A percentile compares a stretch with the other conserved stretches of the same genome.
Evolutionary conservation across 2,329 filamentous ascomycete genomes (phyloP).

Genomic region (Dactylellina haptotyla): DNA sequence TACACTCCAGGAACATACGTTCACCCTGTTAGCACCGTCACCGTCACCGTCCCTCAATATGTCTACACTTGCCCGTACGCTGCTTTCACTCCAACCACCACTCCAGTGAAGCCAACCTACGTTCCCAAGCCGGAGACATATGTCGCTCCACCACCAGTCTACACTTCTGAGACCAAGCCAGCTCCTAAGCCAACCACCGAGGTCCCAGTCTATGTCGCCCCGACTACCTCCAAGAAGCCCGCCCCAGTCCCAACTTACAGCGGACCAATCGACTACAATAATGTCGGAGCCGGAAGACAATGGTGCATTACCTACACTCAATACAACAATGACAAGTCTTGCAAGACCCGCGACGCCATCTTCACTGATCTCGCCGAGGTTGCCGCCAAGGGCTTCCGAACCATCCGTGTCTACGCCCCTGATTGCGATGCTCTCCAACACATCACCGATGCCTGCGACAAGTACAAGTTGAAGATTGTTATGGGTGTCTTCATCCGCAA

Average conservation of each 20-base stretch:
- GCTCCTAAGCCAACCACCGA: constrained; percentile 32
- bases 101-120: constrained; percentile 57
- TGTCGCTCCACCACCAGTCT: constrained; percentile 44
- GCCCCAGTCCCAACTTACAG: constrained; percentile 48
- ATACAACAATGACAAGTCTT: constrained; percentile 69
- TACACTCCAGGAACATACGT: constrained; percentile 78
- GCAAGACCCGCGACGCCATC: constrained; percentile 73
- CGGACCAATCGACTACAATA: constrained; percentile 50
- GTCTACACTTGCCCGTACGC: constrained; percentile 77
- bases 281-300: constrained; percentile 62
- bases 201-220: constrained; percentile 58
- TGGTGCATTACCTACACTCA: constrained; percentile 85
- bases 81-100: constrained; percentile 56
- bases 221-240: constrained; percentile 55
- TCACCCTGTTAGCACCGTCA: constrained; percentile 73
- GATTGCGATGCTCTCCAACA: constrained; percentile 84
- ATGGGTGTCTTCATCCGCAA: constrained; percentile 85
- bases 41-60: constrained; percentile 74
- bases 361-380: constrained; percentile 71
- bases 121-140: constrained; percentile 45
- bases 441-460: constrained; percentile 75
- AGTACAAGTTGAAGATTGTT: constrained; percentile 79
- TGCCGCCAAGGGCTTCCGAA: constrained; percentile 73
- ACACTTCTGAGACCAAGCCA: constrained; percentile 27
- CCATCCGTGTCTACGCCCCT: constrained; percentile 86